Evolutionary conservation across 371 early-diverging fungal genomes (phyloP), one percentile per base, ranked within the genome.

Genomic region (Aphelidium insulamus): DNA sequence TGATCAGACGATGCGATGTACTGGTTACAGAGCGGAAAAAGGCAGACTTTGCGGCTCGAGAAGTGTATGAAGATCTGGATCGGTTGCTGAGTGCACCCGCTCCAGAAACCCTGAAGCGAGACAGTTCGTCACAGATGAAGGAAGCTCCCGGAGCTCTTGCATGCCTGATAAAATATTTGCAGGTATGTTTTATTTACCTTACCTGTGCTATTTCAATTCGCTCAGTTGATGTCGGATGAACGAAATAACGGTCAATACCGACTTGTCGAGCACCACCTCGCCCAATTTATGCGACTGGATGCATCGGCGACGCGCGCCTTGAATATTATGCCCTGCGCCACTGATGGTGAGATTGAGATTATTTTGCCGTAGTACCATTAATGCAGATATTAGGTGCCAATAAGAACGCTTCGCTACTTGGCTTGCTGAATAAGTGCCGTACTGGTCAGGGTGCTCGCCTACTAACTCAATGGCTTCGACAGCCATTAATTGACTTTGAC

Each of bases 281-380:
- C 77, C 2, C 85, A 86, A 46, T 87, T 69, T 46, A 86, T 91
- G 90, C 63, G 71, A 28, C 59, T 94, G 26, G 95, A 90, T 46
- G 72, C 80, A 0, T 69, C 90, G 2, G 95, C 95, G 0, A 60
- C 91, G 8, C 54, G 58, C 16, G 91, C 92, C 0, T 51, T 94
- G 14, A 86, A 85, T 42, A 46, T 94, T 29, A 67, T 83, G 58
- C 85, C 83, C 0, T 50, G 62, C 20, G 60, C 72, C 2, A 59
- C 66, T 18, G 84, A 85, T 44, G 75, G 63, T 38, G 34, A 1
- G 30, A 30, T 15, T 10, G 11, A 36, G 20, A 12, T 15, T 4
- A 39, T 49, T 49, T 6, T 12, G 22, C 15, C 9, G 5, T 18
- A 21, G 3, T 22, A 16, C 4, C 19, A n/a, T n/a, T n/a, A n/a